Base-by-base conservation (phyloP, 192 early-diverging fungal species). In the Backusella macrospora region DNA sequence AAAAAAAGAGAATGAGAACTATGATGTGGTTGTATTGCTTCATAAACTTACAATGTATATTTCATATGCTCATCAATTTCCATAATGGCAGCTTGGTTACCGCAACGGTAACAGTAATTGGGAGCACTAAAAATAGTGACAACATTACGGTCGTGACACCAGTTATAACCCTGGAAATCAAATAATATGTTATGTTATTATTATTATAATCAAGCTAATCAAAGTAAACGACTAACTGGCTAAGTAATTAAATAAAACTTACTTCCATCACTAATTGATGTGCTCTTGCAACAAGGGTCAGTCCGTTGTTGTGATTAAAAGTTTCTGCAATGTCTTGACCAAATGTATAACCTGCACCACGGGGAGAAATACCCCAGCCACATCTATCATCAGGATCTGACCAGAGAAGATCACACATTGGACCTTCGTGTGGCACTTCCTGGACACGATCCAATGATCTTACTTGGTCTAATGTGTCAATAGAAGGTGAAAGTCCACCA, bases 41-140 rank as follows among this genome's bases (percentile, higher is more conserved):
- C 13, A 75, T 43, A 9, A 16, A 82, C 88, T 82, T 85, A 95
- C 93, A 98, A 98, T 64, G 97, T 97, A 79, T 98, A 98, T 88
- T 98, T 98, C 86, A 99, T 85, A 83, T 97, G 92, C 85, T 99
- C 96, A 81, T 99, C 98, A 75, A 99, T 93, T 81, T 98, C 98
- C 98, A 99, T 98, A 79, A 99, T 99, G 29, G 98, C 98, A 34
- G 98, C 98, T 88, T 98, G 96, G 81, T 99, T 99, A 59, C 98
- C 98, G 76, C 98, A 99, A 49, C 98, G 91, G 91, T 99, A 99
- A 83, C 98, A 99, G 86, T 99, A 99, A 83, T 99, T 99, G 47
- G 98, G 98, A 48, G 98, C 98, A 84, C 92, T 94, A 82, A 99
- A 99, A 74, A 99, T 99, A 43, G 98, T 99, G 18, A 99, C 98